phyloP scores from a whole-genome alignment of 768 basidiomycete genomes.

The Porpolomopsis calyptriformis region DNA sequence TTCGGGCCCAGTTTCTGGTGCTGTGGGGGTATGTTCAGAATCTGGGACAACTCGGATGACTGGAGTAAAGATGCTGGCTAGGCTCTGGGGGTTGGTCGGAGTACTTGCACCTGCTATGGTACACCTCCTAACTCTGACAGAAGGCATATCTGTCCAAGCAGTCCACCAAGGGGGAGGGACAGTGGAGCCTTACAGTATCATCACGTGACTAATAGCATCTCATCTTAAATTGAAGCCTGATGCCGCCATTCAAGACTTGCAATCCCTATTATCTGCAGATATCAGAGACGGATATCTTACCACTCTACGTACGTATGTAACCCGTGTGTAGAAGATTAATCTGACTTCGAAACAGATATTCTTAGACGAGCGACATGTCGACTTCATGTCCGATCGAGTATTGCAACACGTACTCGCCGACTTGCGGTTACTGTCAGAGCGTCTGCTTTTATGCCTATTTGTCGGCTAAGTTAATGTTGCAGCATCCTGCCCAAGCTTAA shows the following conservation, averaged over 20 bases:
- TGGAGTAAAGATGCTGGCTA: slow-evolving; percentile 11
- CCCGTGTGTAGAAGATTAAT: neutral
- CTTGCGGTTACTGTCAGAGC: slow-evolving; percentile 53
- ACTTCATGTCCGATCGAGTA: slow-evolving; percentile 83
- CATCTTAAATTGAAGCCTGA: neutral
- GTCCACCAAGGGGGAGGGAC: no score
- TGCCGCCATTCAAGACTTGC: slow-evolving; percentile 48
- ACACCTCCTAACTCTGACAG: slow-evolving; percentile 34
- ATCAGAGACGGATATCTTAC: slow-evolving; percentile 61
- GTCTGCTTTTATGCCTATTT: neutral
- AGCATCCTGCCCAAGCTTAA: slow-evolving; percentile 62
- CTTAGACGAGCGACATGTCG: slow-evolving; percentile 76
- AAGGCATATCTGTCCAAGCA: no score
- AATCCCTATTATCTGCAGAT: slow-evolving; percentile 80
- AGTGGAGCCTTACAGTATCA: no score
- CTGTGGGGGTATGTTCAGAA: neutral
- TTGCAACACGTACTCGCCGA: slow-evolving; percentile 76
- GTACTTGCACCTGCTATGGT: slow-evolving; percentile 15
- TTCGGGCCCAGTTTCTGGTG: neutral
- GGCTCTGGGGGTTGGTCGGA: slow-evolving; percentile 2
- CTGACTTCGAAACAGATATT: slow-evolving; percentile 43
- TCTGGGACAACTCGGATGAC: slow-evolving; percentile 1
- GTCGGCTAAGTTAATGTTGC: slow-evolving; percentile 2
- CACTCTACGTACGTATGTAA: slow-evolving; percentile 51
- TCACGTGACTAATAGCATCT: neutral